Conservation (phyloP, 805 yeast species). For the Saturnispora serradocipensis region DNA sequence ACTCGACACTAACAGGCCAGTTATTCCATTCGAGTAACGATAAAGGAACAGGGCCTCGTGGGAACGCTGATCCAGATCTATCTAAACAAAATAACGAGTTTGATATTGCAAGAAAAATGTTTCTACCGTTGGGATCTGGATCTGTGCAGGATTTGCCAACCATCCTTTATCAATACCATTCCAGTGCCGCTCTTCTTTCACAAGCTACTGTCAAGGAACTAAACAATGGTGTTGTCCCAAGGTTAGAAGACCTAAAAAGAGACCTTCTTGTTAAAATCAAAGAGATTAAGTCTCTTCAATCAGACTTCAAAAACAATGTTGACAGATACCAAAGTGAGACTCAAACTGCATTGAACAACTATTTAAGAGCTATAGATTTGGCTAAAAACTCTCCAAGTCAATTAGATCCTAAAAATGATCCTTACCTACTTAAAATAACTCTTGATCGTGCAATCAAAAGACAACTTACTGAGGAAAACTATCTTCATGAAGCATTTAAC, state of each 20-base stretch:
- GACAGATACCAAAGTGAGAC: constrained; percentile 61
- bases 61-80: constrained; percentile 12
- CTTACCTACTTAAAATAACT: constrained; percentile 61
- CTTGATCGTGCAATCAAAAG: constrained; percentile 70
- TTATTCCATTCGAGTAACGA: constrained; percentile 11
- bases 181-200: constrained; percentile 49
- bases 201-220: constrained; percentile 51
- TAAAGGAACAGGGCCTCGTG: constrained; percentile 3
- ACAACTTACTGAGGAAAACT: constrained; percentile 77
- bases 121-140: constrained; percentile 68
- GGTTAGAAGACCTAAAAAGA: constrained; percentile 58
- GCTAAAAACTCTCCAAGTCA: constrained; percentile 41
- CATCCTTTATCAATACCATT: constrained; percentile 45
- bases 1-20: constrained; percentile 6
- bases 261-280: constrained; percentile 78
- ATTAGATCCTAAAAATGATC: constrained; percentile 57
- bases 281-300: constrained; percentile 72
- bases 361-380: constrained; percentile 53
- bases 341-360: constrained; percentile 44
- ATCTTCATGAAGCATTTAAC: constrained; percentile 77
- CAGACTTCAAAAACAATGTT: constrained; percentile 77
- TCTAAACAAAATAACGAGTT: constrained; percentile 27
- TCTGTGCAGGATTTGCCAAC: constrained; percentile 80
- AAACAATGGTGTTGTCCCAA: constrained; percentile 51
- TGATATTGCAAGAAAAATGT: constrained; percentile 37